phyloP scores from a whole-genome alignment of 1,139 yeast species.

The Nakaseomyces bracarensis region DNA sequence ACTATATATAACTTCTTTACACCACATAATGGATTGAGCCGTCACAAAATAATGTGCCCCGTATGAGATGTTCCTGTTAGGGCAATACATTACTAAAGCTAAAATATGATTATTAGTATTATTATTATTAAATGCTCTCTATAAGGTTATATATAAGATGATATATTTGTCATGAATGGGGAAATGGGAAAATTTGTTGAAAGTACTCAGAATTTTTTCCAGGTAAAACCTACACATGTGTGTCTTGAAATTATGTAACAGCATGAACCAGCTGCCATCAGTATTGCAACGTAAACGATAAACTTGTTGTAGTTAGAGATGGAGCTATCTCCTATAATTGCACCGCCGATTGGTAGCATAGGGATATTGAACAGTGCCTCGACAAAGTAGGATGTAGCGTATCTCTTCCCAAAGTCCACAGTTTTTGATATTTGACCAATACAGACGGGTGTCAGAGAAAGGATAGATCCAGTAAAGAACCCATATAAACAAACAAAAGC shows the following conservation, averaged over 20 bases:
- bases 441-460: slow-evolving; percentile 44
- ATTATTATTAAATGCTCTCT: too few species aligned
- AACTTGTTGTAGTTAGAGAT: slow-evolving; percentile 26
- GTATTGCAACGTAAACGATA: slow-evolving; percentile 22
- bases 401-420: slow-evolving; percentile 43
- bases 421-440: slow-evolving; percentile 44
- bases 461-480: slow-evolving; percentile 30
- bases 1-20: background rate
- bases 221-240: slow-evolving; percentile 33
- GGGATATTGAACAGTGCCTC: slow-evolving; percentile 39
- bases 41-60: too few species aligned
- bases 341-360: slow-evolving; percentile 46
- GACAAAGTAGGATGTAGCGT: slow-evolving; percentile 42
- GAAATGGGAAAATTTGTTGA: too few species aligned
- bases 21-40: background rate
- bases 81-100: too few species aligned
- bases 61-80: too few species aligned
- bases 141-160: too few species aligned
- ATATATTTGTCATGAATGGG: too few species aligned
- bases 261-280: slow-evolving; percentile 24
- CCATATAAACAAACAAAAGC: slow-evolving; percentile 34
- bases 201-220: slow-evolving; percentile 18
- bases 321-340: slow-evolving; percentile 37
- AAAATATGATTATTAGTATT: too few species aligned
- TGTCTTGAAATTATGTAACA: slow-evolving; percentile 32